Base-by-base conservation (phyloP, 768 basidiomycete species). In the Plicaturopsis crispa region DNA sequence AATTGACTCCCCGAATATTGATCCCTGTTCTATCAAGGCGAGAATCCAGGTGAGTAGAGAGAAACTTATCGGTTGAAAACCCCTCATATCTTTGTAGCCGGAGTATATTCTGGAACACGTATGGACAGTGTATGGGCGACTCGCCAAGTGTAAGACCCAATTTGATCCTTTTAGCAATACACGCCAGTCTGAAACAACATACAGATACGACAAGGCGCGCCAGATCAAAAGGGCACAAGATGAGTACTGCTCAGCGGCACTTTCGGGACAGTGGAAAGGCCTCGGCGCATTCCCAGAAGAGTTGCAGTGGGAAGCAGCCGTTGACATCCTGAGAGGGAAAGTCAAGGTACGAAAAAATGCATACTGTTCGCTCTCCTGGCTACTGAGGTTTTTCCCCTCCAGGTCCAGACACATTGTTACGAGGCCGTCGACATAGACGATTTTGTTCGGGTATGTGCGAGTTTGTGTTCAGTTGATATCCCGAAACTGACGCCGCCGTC, bases 271-370 rank as follows among this genome's bases (percentile, higher is more conserved):
- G n/a, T 74, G 72, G 73, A 52, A 59, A 0, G 63, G 60, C 6
- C 57, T 78, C 30, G 72, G 64, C 36, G 71, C 69, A 20, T 84
- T 82, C 53, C 84, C 85, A 1, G 72, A 84, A 33, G 73, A 73
- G 33, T 63, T 88, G 12, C 73, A 85, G 50, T 86, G 83, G 84
- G 84, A 88, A 50, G 72, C 82, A 2, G 60, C 88, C 16, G 80
- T 84, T 0, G 84, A 88, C 50, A 82, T 88, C 2, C 56, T 90
- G 5, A 65, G 88, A 46, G 87, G 88, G 11, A 70, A 73, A 39
- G 84, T 86, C 33, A 89, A 84, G 66, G 82, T 80, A 43, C 8
- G n/a, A n/a, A n/a, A n/a, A n/a, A n/a, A n/a, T n/a, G n/a, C n/a
- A n/a, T n/a, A n/a, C n/a, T n/a, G n/a, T n/a, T n/a, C n/a, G n/a